Base-by-base conservation (phyloP, 345 rosid genomes). In the Cardamine occulta region DNA sequence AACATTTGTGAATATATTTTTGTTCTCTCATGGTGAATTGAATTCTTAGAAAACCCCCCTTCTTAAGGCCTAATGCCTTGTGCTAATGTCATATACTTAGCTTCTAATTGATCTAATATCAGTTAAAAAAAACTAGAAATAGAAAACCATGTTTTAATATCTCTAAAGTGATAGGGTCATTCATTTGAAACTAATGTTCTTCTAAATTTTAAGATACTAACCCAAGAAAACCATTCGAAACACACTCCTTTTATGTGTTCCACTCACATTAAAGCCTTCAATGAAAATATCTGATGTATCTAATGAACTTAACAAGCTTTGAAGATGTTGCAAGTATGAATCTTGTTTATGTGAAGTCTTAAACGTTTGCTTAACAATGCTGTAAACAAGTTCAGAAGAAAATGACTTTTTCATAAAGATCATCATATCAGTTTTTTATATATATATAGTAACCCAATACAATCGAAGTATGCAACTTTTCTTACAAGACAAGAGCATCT, bases 381-480 rank as follows among this genome's bases (percentile, higher is more conserved):
- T 53, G 62, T 35, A 52, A 21, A 52, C 51, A 23, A 35, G 23
- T 8, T 24, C 40, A 2, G 14, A 52, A 42, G 23, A 40, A 42
- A 15, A 57, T n/a, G 21, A 18, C 24, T 40, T 52, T 21, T 9
- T 67, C 17, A 66, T 5, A 57, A 53, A 66, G 53, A 66, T 47
- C 49, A 74, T 55, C 29, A 55, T 48, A 19, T 23, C 29, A 18
- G 3, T 39, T 32, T 4, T 21, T 3, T 35, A 58, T 68, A 47
- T 67, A 48, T 52, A 68, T 61, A 69, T 76, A 28, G 12, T 18
- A 64, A 48, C 72, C 55, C 29, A 65, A 71, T 77, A 68, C 72
- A 67, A 66, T 59, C 39, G 53, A 72, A 72, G 68, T 72, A 49
- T 58, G 68, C 66, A 52, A 65, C 40, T 48, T 48, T 47, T 53